Evolutionary conservation across 345 rosid species (phyloP), one percentile per base, ranked within the genome.

Genomic region (Clausena lansium): DNA sequence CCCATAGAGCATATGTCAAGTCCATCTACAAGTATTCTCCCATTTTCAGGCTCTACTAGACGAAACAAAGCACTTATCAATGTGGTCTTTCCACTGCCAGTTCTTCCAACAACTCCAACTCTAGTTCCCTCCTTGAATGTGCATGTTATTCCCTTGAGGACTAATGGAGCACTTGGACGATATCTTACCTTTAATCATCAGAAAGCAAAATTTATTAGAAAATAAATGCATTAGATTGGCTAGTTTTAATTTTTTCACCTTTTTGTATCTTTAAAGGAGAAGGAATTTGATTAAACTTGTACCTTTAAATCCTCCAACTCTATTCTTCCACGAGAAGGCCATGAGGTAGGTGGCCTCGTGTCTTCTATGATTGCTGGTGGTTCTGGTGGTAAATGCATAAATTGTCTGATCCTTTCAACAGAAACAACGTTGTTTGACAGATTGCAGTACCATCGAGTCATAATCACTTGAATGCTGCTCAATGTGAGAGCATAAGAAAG

Each of bases 41-140:
- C 97, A 62, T 89, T 83, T 77, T 85, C 87, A 70, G 97, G 91
- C 79, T 95, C 98, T 8, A 95, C 96, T 41, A 95, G 79, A 9
- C 92, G 94, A 81, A 93, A 93, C 86, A 95, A 85, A 3, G 98
- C 96, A 66, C 95, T 90, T 81, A 92, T 95, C n/a, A 95, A 79
- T 1, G 98, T 93, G 4, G 95, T 88, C 84, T 95, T 95, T 17
- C 98, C 98, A n/a, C 98, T 95, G 82, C 97, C 98, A 0, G 98
- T 93, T 65, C 98, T 86, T 62, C 98, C 98, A 6, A 95, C 98
- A 52, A 95, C 92, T 69, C 98, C 97, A 0, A 91, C 90, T 83
- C 91, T 88, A 22, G 84, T 87, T 76, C 80, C 82, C 74, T 82
- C 85, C 32, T 61, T 71, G 80, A 82, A 80, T 75, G 80, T 77